Evolutionary conservation across 257 asterid genomes (phyloP), one percentile per base, ranked within the genome.

Genomic region (Gynochthodes officinalis): DNA sequence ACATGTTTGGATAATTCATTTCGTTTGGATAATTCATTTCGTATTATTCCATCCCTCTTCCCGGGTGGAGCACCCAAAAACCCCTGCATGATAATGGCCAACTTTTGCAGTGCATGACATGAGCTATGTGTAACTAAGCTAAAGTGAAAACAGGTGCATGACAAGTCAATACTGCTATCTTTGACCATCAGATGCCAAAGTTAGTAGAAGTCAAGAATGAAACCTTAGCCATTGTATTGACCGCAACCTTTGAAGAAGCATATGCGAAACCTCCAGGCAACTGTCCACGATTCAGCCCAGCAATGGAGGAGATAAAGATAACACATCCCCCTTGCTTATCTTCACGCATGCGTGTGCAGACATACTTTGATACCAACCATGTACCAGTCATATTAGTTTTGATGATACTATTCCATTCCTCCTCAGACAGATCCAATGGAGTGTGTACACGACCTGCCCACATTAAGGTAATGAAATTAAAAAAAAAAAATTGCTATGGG

Each of bases 321-420:
- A 81, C 46, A 15, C 70, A 77, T 19, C 85, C 85, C 0, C 75
- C 70, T 27, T 5, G 64, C 54, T 71, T 67, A n/a, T 80, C 72
- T 23, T 77, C 71, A 15, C 78, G 69, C 82, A 77, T 81, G 33
- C 13, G 67, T 39, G 46, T 50, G 66, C 82, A 40, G 0, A 76
- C 79, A 71, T 74, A 66, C 39, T 80, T 80, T 0, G 82, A 57
- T 39, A 80, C 82, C 72, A 64, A 69, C 84, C 84, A 80, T 5
- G 74, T 33, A 15, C 82, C 82, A 39, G 25, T 74, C 32, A 77
- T 25, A 30, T 81, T 81, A 16, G 80, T 81, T 21, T 48, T 70
- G 2, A 77, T 25, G 32, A 15, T 68, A 23, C 25, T 52, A 11
- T 77, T 25, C 77, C 82, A 81, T 54, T 74, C 85, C 53, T 70